phyloP scores from a whole-genome alignment of 2,329 filamentous ascomycete species.

The Diaporthe destruens region DNA sequence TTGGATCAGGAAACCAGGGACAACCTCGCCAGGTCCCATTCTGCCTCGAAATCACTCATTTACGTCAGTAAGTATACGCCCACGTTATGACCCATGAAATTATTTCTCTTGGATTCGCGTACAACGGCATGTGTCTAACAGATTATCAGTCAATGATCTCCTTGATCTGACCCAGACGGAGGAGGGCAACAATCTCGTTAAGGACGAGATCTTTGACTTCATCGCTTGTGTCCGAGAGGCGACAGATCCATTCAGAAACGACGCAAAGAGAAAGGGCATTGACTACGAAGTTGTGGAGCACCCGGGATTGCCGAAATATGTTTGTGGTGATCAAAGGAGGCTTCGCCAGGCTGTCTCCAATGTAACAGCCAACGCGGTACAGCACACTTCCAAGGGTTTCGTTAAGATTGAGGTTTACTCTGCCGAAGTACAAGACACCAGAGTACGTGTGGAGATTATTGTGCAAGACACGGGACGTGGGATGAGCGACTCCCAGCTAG shows the following conservation, averaged over 20 bases:
- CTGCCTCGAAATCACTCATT: constrained; percentile 90
- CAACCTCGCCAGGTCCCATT: constrained; percentile 86
- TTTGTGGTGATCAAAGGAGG: constrained; percentile 83
- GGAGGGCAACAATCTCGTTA: constrained; percentile 82
- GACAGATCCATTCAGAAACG: constrained; percentile 78
- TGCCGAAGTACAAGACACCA: constrained; percentile 63
- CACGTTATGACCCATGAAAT: no score
- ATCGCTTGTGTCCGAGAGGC: constrained; percentile 80
- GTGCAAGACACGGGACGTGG: constrained; percentile 81
- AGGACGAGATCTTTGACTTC: constrained; percentile 84
- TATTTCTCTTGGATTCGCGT: no score
- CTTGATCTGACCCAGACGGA: constrained; percentile 90
- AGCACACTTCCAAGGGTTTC: constrained; percentile 77
- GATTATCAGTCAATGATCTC: constrained; percentile 77
- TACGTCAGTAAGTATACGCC: constrained; percentile 72
- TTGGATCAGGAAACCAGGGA: constrained; percentile 87
- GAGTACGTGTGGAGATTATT: constrained; percentile 78
- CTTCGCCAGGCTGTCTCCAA: constrained; percentile 89
- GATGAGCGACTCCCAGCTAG: constrained; percentile 67
- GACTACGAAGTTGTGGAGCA: constrained; percentile 76
- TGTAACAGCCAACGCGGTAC: constrained; percentile 85
- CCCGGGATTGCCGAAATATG: constrained; percentile 75
- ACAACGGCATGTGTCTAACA: neutral
- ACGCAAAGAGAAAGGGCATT: constrained; percentile 82
- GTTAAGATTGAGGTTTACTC: constrained; percentile 80